Conservation (phyloP, 2,329 filamentous ascomycete genomes). For the Aspergillus tamarii region DNA sequence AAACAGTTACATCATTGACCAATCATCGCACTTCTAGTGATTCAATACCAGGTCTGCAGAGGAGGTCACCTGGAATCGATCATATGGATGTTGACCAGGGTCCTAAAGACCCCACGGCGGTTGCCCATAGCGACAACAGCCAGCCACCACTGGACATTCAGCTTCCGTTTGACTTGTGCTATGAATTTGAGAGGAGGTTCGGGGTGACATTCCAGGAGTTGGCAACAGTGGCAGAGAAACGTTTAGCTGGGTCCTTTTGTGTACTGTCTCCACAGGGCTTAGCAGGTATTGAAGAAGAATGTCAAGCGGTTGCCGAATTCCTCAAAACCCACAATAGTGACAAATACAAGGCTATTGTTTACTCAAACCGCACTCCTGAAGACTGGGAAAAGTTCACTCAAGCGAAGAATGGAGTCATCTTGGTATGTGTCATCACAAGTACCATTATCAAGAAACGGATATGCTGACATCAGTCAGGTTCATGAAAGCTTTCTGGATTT, state of each 20-base stretch:
- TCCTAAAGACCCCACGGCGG: not conserved
- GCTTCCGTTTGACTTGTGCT: constrained; percentile 12
- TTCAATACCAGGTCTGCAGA: not conserved
- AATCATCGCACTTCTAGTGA: not conserved
- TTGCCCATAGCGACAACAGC: not conserved
- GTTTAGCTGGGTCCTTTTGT: constrained; percentile 35
- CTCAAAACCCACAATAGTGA: constrained; percentile 24
- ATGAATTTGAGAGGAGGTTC: constrained; percentile 21
- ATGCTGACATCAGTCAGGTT: constrained; percentile 33
- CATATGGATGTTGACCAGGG: constrained; percentile 8
- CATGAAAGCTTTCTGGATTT: constrained; percentile 40
- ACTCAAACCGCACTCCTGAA: constrained; percentile 32
- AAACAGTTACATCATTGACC: not conserved
- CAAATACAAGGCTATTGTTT: constrained; percentile 26
- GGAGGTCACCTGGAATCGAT: not conserved
- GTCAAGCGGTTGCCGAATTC: constrained; percentile 27
- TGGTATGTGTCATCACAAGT: constrained; percentile 34
- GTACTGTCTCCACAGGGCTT: constrained; percentile 35
- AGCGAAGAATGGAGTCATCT: constrained; percentile 33
- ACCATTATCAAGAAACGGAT: constrained; percentile 4
- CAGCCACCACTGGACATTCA: not conserved
- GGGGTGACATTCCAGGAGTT: constrained; percentile 34
- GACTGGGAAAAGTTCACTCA: constrained; percentile 42
- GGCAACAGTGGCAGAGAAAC: constrained; percentile 26
- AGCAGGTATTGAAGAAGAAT: constrained; percentile 24